Percentiles rank a stretch among this genome's conserved stretches.
phyloP scores from a whole-genome alignment of 768 basidiomycete species.

The Leccinum arenicola region DNA sequence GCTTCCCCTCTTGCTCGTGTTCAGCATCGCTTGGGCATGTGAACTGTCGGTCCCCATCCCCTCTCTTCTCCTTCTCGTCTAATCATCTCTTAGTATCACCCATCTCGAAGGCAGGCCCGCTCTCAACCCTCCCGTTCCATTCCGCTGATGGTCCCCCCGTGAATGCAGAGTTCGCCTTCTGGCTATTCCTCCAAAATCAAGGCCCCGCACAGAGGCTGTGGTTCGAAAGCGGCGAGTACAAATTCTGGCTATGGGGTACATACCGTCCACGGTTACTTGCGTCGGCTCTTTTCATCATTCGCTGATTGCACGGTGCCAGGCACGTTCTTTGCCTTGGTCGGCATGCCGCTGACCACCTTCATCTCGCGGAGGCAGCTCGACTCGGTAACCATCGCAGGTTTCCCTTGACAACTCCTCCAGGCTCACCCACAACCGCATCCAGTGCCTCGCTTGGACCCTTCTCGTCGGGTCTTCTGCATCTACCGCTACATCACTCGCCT shows the following conservation, averaged over 20 bases:
- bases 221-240: slow-evolving; percentile 81
- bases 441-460: slow-evolving; percentile 78
- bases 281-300: background rate
- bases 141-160: background rate
- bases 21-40: slow-evolving; percentile 73
- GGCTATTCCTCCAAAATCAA: slow-evolving; percentile 81
- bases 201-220: slow-evolving; percentile 67
- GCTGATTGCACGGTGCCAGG: slow-evolving; percentile 38
- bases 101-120: slow-evolving; percentile 66
- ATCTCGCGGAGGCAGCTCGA: slow-evolving; percentile 56
- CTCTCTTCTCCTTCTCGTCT: slow-evolving; percentile 1
- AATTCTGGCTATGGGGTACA: slow-evolving; percentile 66
- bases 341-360: slow-evolving; percentile 70
- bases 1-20: slow-evolving; percentile 65
- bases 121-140: too few relatives aligned
- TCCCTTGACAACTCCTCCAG: slow-evolving; percentile 1
- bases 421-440: slow-evolving; percentile 17
- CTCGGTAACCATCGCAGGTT: slow-evolving; percentile 37
- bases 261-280: background rate
- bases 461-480: slow-evolving; percentile 66
- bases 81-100: slow-evolving; percentile 49
- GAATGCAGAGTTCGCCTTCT: slow-evolving; percentile 67
- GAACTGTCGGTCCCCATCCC: slow-evolving; percentile 53
- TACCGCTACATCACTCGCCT: slow-evolving; percentile 63
- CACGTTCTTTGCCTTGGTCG: slow-evolving; percentile 60